Percentiles rank a stretch among this genome's conserved stretches.
Evolutionary conservation across 1,284 basidiomycete genomes (phyloP).

Genomic region (Paramarasmius palmivorus): DNA sequence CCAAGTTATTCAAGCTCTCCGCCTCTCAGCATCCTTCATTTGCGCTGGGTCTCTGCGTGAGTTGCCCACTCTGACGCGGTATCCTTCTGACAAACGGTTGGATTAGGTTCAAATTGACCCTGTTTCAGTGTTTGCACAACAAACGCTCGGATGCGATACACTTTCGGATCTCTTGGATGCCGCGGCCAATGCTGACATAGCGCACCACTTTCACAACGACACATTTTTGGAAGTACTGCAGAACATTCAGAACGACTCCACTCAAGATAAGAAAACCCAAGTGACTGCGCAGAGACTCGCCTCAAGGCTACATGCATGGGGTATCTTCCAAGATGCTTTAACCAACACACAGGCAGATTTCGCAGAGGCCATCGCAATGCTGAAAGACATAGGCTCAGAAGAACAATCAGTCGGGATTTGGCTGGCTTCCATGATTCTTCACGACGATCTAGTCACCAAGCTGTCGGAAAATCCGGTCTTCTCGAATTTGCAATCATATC

Average conservation of each 20-base stretch:
- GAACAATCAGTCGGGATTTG: constrained; percentile 71
- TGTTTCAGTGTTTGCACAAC: constrained; percentile 47
- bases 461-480: constrained; percentile 44
- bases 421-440: constrained; percentile 64
- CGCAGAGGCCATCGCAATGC: constrained; percentile 40
- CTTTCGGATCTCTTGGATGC: constrained; percentile 60
- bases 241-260: constrained; percentile 39
- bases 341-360: constrained; percentile 55
- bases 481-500: constrained; percentile 31
- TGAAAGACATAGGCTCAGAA: constrained; percentile 60
- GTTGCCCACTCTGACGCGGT: constrained; percentile 15
- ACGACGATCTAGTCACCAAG: constrained; percentile 48
- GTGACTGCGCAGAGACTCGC: constrained; percentile 45
- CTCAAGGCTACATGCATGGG: constrained; percentile 58
- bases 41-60: constrained; percentile 42
- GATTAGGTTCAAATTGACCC: constrained; percentile 57
- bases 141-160: constrained; percentile 56
- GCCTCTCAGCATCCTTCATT: constrained; percentile 66
- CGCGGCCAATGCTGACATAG: constrained; percentile 61
- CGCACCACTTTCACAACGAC: constrained; percentile 40
- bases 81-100: neutral
- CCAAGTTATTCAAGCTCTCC: constrained; percentile 57
- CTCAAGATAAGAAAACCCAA: constrained; percentile 40
- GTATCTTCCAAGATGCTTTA: constrained; percentile 58
- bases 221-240: constrained; percentile 43